phyloP scores from a whole-genome alignment of 306 rosid genomes.

The Leucaena leucocephala region DNA sequence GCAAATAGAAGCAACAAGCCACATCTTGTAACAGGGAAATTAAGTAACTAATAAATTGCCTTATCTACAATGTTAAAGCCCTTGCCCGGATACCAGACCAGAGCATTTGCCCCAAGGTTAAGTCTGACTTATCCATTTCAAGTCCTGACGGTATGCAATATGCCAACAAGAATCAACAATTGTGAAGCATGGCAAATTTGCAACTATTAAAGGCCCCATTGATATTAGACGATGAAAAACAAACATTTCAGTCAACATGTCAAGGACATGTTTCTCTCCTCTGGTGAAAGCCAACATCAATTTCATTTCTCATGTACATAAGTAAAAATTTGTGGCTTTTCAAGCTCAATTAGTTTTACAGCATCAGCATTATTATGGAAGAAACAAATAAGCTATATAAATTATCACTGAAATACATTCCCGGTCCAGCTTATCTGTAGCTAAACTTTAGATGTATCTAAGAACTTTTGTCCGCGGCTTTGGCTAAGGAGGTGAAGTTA shows the following conservation, averaged over 20 bases:
- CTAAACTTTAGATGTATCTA: constrained; percentile 34
- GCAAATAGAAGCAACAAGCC: background rate
- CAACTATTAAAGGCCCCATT: background rate
- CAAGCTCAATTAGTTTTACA: constrained; percentile 40
- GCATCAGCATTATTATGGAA: constrained; percentile 41
- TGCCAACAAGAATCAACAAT: background rate
- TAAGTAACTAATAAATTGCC: background rate
- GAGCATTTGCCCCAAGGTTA: background rate
- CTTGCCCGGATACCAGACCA: background rate
- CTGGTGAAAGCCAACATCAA: constrained; percentile 20
- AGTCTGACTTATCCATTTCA: background rate
- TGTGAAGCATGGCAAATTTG: background rate
- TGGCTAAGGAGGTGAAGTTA: constrained; percentile 80
- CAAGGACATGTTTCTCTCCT: constrained; percentile 1
- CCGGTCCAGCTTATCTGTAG: constrained; percentile 29
- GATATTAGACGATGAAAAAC: background rate
- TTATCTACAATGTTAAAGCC: background rate
- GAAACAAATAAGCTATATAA: constrained; percentile 18
- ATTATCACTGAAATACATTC: constrained; percentile 8
- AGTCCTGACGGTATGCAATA: background rate
- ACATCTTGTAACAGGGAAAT: background rate
- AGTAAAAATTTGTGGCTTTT: constrained; percentile 25
- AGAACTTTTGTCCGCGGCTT: constrained; percentile 68
- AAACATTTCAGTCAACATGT: background rate
- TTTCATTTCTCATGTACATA: constrained; percentile 28